A percentile compares a stretch with the other conserved stretches of the same genome.
These are phyloP conservation scores for Leishmania braziliensis DNA, from an alignment of 208 protist genomes.

Conservation along the genomic window DNA sequence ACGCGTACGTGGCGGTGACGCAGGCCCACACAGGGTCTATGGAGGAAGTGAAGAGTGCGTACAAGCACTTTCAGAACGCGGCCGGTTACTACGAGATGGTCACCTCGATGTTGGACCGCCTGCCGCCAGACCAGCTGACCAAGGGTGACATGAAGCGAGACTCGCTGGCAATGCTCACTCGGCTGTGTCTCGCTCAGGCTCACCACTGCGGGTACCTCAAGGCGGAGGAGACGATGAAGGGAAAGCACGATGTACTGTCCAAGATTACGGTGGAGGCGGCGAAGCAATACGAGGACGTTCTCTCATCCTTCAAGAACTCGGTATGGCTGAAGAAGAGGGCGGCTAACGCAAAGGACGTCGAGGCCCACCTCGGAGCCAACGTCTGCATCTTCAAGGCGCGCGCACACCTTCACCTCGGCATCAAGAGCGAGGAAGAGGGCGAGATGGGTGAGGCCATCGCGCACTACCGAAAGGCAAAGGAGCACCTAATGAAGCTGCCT, in stretches of 20 bases:
- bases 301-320: constrained; percentile 47
- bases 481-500: constrained; percentile 49
- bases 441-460: constrained; percentile 73
- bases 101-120: constrained; percentile 46
- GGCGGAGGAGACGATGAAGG: constrained; percentile 70
- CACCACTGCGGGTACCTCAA: constrained; percentile 87
- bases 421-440: constrained; percentile 36
- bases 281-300: constrained; percentile 71
- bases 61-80: constrained; percentile 75
- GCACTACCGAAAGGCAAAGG: constrained; percentile 69
- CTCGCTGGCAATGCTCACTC: constrained; percentile 56
- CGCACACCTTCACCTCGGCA: constrained; percentile 71
- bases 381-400: constrained; percentile 63
- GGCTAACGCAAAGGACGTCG: constrained; percentile 50
- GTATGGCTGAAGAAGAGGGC: constrained; percentile 43
- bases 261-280: constrained; percentile 79
- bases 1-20: constrained; percentile 49
- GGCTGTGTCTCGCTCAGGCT: constrained; percentile 63
- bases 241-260: constrained; percentile 66
- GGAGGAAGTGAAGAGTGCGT: constrained; percentile 70
- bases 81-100: constrained; percentile 85
- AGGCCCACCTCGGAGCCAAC: constrained; percentile 45
- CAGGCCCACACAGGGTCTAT: constrained; percentile 43
- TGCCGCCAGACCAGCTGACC: constrained; percentile 60
- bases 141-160: constrained; percentile 68